Evolutionary conservation across 352 stramenopile species (phyloP).

Genomic region (Halophytophthora polymorphica): DNA sequence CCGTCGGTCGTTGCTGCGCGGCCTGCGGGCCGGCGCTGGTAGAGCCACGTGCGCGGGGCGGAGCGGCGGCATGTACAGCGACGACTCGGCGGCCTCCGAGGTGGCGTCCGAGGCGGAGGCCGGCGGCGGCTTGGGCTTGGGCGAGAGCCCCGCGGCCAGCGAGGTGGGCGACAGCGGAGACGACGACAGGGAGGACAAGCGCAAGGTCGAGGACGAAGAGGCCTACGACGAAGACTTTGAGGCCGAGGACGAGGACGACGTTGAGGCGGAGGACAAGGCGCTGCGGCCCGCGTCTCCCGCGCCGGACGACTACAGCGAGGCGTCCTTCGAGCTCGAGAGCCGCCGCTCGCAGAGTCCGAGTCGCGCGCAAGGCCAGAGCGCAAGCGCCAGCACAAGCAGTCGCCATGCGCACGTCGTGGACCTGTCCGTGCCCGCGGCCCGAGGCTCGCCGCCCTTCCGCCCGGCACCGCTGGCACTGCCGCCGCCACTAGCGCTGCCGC

Average conservation of each 20-base stretch:
- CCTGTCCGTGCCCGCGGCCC: slow-evolving; percentile 51
- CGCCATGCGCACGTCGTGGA: slow-evolving; percentile 43
- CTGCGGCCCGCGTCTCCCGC: neutral
- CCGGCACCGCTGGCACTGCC: too few relatives aligned
- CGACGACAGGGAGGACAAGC: slow-evolving; percentile 38
- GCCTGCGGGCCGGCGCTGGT: neutral
- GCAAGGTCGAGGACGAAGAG: slow-evolving; percentile 29
- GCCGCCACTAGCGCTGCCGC: slow-evolving; percentile 35
- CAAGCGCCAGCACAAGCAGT: slow-evolving; percentile 28
- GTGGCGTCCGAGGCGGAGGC: slow-evolving; percentile 56
- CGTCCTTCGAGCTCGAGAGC: slow-evolving; percentile 76
- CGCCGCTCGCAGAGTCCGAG: slow-evolving; percentile 33
- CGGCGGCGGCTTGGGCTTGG: slow-evolving; percentile 15
- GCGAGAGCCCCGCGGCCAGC: slow-evolving; percentile 44
- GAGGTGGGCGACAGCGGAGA: slow-evolving; percentile 51
- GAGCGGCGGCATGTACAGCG: slow-evolving; percentile 50
- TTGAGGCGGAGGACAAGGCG: slow-evolving; percentile 19
- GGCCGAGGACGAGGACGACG: slow-evolving; percentile 55
- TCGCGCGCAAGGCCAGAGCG: slow-evolving; percentile 6
- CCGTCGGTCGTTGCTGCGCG: slow-evolving; percentile 2
- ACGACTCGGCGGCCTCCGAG: slow-evolving; percentile 67
- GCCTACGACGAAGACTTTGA: slow-evolving; percentile 77
- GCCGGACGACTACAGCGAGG: slow-evolving; percentile 46
- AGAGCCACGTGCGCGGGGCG: slow-evolving; percentile 1
- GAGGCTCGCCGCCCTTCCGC: slow-evolving; percentile 33